Evolutionary conservation across 805 yeast genomes (phyloP), one percentile per base, ranked within the genome.

Genomic region (Lachancea cidri): DNA sequence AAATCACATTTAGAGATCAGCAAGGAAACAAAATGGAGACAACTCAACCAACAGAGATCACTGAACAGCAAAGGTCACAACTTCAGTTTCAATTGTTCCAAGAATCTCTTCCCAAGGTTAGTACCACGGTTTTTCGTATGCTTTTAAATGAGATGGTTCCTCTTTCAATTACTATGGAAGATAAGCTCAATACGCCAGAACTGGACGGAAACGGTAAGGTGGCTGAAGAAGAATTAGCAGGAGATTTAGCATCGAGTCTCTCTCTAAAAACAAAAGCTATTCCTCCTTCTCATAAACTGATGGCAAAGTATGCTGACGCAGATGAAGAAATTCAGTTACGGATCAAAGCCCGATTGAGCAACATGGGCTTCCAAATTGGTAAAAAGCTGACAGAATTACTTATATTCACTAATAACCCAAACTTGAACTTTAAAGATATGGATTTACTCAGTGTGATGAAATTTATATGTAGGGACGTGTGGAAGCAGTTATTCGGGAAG

Each of bases 391-490:
- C 76, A 2, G 80, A 78, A 47, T 47, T 76, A 11, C 49, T 68
- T 22, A 62, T 66, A 4, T 68, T 74, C 45, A 65, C 73, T 35
- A 71, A 76, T 33, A 75, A 76, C 33, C 66, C 74, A 13, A 65
- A 73, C 42, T 60, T 77, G 48, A 69, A 68, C 24, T 60, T 61
- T 38, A 62, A 62, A 49, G 76, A 59, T 61, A 81, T 56, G 70
- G 89, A 85, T 46, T 71, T 84, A 9, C 64, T 91, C 29, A 89
- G 86, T 49, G 74, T 91, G 30, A 86, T 93, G 86, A 91, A 91
- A 64, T 88, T 86, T 59, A 76, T 93, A 4, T 89, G 98, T 59
- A 74, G 95, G 35, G 97, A 89, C 51, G 83, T 89, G 20, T 93
- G 98, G 98, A 79, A 76, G 52, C 65, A 74, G 39, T 58, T 91